Base-by-base conservation (phyloP, 225 moss, liverwort and hornwort genomes). In the Climacium dendroides region DNA sequence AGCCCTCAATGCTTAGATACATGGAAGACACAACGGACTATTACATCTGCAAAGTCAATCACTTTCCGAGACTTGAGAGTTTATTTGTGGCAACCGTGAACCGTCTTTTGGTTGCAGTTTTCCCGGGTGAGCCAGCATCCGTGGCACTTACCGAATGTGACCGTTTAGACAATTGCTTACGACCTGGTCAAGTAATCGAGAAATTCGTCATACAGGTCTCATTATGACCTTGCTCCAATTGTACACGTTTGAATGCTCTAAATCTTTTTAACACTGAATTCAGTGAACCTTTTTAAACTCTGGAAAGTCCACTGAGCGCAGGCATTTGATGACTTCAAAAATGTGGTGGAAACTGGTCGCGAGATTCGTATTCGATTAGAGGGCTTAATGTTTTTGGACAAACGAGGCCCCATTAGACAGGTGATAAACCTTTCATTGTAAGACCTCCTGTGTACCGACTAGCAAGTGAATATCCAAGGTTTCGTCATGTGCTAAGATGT, bases 311-410 rank as follows among this genome's bases (percentile, higher is more conserved):
- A 62, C 55, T 75, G 63, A 85, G 54, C 32, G 62, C 87, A 93
- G 90, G 93, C 79, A 65, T 93, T 91, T 81, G 93, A 91, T 83
- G 89, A 91, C 87, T 90, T 90, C 83, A 93, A 90, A 87, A 93
- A 93, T 77, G 90, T 86, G 80, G 90, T 93, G 71, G 93, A 93
- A 85, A 80, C 76, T 66, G 93, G 90, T 85, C 87, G 93, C 32
- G 90, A 91, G 60, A 89, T 93, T 50, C 87, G 83, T 55, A 80
- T 93, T 65, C 80, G 76, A 74, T 69, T 91, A 50, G 93, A 93
- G 59, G 93, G 93, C 71, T 87, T 93, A 47, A 35, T 87, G 87
- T 87, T 93, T 53, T 58, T 91, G 37, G 93, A 91, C 80, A 89
- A 89, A 77, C 85, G 80, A 72, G 90, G 85, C 60, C 62, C 74